Evolutionary conservation across 345 rosid species (phyloP), one percentile per base, ranked within the genome.

Genomic region (Murraya paniculata): DNA sequence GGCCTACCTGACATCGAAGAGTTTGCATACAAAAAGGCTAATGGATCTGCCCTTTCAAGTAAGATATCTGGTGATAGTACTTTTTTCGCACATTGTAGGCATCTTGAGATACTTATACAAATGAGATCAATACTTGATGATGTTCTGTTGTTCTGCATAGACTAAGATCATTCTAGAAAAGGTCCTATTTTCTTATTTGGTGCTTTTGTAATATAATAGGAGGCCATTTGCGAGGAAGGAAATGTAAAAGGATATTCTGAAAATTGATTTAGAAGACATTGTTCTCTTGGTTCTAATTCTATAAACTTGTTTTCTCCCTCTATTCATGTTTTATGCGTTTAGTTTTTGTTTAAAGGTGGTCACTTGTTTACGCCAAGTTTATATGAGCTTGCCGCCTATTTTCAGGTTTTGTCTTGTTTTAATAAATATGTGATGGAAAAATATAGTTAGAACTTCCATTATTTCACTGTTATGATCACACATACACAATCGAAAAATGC

Each of bases 1-100:
- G 81, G 77, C 35, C 78, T 85, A 41, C 92, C 91, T 27, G 97
- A 89, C 75, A 92, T 94, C n/a, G 98, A 94, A 88, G 95, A 91
- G 33, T 87, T 87, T 82, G 88, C 92, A 6, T 88, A 68, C 83
- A 90, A 82, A 57, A 85, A 84, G 79, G 77, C 81, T 6, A 86
- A 82, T 36, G 83, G 79, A 68, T 76, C 89, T 71, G 11, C 85
- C 39, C 70, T 59, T 48, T 75, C 77, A 71, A 70, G 91, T 90
- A 82, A 85, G 88, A 30, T 28, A 64, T 64, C 70, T 38, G n/a
- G 39, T 45, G 71, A 45, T 28, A 13, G 35, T 75, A n/a, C 39
- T 61, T 18, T 65, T 24, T 31, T 62, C 55, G 53, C 33, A 14
- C 11, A 56, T 24, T 9, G 71, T 30, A 30, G 39, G 39, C 48